Percentiles rank a stretch among this genome's conserved stretches.
phyloP scores from a whole-genome alignment of 305 asterid species.

The Withania somnifera region DNA sequence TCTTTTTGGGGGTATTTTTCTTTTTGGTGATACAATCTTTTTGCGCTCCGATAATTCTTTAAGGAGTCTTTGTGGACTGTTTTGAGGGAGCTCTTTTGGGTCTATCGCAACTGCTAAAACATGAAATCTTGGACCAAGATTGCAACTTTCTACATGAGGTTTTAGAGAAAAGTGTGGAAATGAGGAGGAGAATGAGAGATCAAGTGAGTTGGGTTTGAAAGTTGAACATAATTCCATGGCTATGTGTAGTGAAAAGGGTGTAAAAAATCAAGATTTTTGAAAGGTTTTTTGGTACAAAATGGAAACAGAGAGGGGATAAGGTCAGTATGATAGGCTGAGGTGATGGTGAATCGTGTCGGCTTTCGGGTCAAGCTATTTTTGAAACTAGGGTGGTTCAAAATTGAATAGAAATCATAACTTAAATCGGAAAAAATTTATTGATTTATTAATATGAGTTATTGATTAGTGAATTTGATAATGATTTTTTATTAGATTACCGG shows the following conservation, averaged over 20 bases:
- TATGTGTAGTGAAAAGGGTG: not conserved
- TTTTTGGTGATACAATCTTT: constrained; percentile 62
- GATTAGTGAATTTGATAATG: too few relatives aligned
- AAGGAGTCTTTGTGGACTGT: constrained; percentile 87
- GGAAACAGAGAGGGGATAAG: not conserved
- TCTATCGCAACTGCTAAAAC: constrained; percentile 58
- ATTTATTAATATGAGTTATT: too few relatives aligned
- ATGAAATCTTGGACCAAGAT: constrained; percentile 13
- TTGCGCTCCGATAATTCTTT: constrained; percentile 80
- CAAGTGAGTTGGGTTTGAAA: constrained; percentile 43
- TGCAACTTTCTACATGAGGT: constrained; percentile 32
- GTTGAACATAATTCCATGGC: constrained; percentile 62
- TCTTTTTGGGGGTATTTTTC: constrained; percentile 55
- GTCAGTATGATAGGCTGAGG: not conserved
- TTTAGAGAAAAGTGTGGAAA: constrained; percentile 46
- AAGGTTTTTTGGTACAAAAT: constrained; percentile 2
- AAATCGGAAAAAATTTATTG: too few relatives aligned
- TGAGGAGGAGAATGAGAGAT: constrained; percentile 66
- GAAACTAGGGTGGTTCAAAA: too few relatives aligned
- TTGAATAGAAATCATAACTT: too few relatives aligned
- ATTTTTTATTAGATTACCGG: too few relatives aligned
- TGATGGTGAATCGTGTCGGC: not conserved
- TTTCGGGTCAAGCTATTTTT: not conserved
- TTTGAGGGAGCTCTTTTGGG: constrained; percentile 69
- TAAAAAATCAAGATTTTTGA: constrained; percentile 5